Evolutionary conservation across 257 asterid species (phyloP).

Genomic region (Misopates orontium): DNA sequence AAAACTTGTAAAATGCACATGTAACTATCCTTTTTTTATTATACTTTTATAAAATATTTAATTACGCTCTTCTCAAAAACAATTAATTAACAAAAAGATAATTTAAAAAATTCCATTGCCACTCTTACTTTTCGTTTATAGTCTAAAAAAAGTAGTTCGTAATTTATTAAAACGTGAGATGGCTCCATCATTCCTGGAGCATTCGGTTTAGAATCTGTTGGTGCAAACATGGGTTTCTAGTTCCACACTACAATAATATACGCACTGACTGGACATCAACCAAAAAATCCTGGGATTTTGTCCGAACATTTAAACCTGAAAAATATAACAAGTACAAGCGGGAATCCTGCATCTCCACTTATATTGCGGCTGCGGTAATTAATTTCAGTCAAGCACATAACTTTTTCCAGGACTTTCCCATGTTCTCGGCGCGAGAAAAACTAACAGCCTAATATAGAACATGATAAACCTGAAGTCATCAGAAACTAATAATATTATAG

Average conservation of each 20-base stretch:
- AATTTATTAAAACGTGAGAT: background rate
- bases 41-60: no score
- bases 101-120: no score
- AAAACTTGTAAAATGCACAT: no score
- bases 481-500: background rate
- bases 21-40: no score
- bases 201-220: background rate
- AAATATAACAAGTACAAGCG: no score
- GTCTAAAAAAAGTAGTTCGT: no score
- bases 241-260: background rate
- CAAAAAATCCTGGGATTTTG: background rate
- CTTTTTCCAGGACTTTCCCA: background rate
- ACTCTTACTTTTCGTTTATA: no score
- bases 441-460: background rate
- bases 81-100: no score
- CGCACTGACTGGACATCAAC: background rate
- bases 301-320: background rate
- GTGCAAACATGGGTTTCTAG: no score
- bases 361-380: no score
- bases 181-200: conserved; percentile 3
- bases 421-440: background rate
- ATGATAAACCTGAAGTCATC: background rate
- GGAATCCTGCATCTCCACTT: no score
- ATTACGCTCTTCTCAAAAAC: no score
- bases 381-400: background rate